Evolutionary conservation across 2,329 filamentous ascomycete genomes (phyloP), one percentile per base, ranked within the genome.

Genomic region (Mariannaea elegans): DNA sequence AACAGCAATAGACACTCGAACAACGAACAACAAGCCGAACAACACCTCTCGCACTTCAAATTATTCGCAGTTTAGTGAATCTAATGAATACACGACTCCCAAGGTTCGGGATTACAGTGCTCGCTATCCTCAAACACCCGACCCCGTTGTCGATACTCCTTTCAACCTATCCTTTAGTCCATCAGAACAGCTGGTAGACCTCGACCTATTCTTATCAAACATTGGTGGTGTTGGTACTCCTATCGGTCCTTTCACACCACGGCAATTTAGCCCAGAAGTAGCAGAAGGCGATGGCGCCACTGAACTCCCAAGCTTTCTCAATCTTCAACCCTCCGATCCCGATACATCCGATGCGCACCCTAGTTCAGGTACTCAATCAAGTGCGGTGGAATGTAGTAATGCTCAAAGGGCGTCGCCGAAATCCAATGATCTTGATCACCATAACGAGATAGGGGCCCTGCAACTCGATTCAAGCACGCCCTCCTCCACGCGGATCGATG

Each of bases 151-250:
- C 27, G 36, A 38, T 13, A 14, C 31, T 10, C 24, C 41, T 24
- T 31, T 47, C 14, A 21, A 41, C 27, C 14, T 32, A 13, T 32
- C 47, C 2, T 57, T 50, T 24, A 29, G 36, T 18, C 34, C 49
- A 24, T 27, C 23, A 12, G 48, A 49, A 13, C 36, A 58, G 10
- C 16, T 24, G 8, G 38, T n/a, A 1, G 60, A 63, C 4, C 44
- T 63, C 5, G 52, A 63, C 7, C 31, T 51, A 36, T 18, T 62
- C 4, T 32, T 59, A 3, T n/a, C 42, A 7, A 39, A 62, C 12
- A 29, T 48, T 4, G 18, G 24, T 3, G 3, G 18, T 13, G 19
- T 32, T 10, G 45, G 27, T 38, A 36, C 18, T 12, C 14, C 38
- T 6, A 45, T 23, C 2, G 21, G 8, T 16, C 12, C 10, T 13